Evolutionary conservation across 805 yeast genomes (phyloP).

Genomic region (baker's yeast (Saccharomyces cerevisiae)): DNA sequence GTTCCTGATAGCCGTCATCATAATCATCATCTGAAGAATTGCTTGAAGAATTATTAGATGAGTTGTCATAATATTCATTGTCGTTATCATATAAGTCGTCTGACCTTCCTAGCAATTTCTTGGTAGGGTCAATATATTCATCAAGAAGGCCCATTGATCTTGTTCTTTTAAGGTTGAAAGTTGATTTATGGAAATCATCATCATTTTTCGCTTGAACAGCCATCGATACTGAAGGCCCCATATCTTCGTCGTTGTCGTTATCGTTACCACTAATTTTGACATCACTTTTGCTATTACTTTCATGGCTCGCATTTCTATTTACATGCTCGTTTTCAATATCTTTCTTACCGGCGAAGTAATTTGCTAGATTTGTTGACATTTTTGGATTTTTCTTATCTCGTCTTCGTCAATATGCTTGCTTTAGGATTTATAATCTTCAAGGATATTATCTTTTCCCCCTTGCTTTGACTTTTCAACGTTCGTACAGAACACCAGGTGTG

Average conservation of each 20-base stretch:
- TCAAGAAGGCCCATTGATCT: constrained; percentile 75
- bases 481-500: neutral
- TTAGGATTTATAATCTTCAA: neutral
- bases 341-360: constrained; percentile 17
- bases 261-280: neutral
- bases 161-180: constrained; percentile 72
- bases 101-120: constrained; percentile 28
- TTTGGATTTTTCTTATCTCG: neutral
- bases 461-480: neutral
- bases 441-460: neutral
- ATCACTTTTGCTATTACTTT: neutral
- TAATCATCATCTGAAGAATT: constrained; percentile 7
- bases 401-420: neutral
- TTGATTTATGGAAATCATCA: constrained; percentile 57
- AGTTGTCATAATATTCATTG: constrained; percentile 12
- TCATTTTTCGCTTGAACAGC: constrained; percentile 65
- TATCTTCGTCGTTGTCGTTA: constrained; percentile 17
- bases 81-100: constrained; percentile 17
- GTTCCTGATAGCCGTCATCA: constrained; percentile 4
- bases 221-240: constrained; percentile 36
- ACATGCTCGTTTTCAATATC: neutral
- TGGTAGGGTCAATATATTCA: constrained; percentile 49
- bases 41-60: constrained; percentile 2
- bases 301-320: neutral
- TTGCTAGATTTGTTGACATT: constrained; percentile 26